Base-by-base conservation (phyloP, 371 early-diverging fungal genomes). In the Rhizopus sp. region DNA sequence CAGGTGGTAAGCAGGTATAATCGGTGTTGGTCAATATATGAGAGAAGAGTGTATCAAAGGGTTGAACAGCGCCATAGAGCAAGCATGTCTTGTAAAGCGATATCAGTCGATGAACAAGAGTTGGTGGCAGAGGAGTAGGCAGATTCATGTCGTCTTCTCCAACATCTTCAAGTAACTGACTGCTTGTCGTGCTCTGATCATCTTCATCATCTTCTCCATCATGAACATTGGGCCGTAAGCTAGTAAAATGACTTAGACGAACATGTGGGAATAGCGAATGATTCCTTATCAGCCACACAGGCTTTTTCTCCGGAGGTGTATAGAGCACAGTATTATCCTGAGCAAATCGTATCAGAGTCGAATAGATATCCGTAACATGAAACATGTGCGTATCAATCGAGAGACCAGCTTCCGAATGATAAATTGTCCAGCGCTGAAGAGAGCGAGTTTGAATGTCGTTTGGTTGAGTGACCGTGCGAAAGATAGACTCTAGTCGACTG, bases 371-470 rank as follows among this genome's bases (percentile, higher is more conserved):
- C 37, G 72, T 69, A 12, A 78, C 64, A 37, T 68, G 64, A 30
- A 62, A 62, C 62, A 70, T 66, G 50, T 75, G 63, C 1, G 78
- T 78, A 44, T 78, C 73, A 9, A 78, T 78, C 9, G 73, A 68
- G 6, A 78, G 60, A 8, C 71, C 71, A 13, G 52, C 37, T 23
- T 62, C 60, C 48, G 48, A 49, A 40, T 50, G 47, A 30, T 66
- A 50, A 23, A 70, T 63, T 8, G 51, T 52, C 75, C 71, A 69
- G 2, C 50, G 54, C 3, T 55, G 35, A 3, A 73, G 45, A 2
- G 73, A 58, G 4, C 44, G 29, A 13, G 60, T 69, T 15, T 59
- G 50, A 47, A 78, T 59, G n/a, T 31, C n/a, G 51, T 46, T 31
- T 29, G 16, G 50, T 10, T 34, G 40, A 40, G 30, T 48, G 1